Conservation (phyloP, 2,329 filamentous ascomycete species). For the Ascochyta lentis region DNA sequence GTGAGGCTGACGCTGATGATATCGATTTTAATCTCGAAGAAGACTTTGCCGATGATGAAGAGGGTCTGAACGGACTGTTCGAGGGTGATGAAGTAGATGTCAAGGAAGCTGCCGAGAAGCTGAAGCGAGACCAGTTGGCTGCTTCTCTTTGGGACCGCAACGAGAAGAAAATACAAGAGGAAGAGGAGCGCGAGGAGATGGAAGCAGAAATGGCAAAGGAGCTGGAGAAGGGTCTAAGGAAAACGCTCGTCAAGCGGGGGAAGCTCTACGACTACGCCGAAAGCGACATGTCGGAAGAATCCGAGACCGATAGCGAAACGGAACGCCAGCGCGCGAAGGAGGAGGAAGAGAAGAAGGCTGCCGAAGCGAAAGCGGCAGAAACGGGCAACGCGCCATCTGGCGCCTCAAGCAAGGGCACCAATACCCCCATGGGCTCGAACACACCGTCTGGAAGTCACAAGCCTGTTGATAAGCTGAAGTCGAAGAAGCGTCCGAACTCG, state of each 20-base stretch:
- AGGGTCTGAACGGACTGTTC: constrained; percentile 56
- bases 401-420: constrained; percentile 72
- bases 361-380: constrained; percentile 55
- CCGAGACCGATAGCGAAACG: constrained; percentile 64
- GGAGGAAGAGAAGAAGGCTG: constrained; percentile 58
- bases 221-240: constrained; percentile 78
- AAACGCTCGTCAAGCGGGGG: constrained; percentile 83
- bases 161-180: constrained; percentile 64
- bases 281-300: constrained; percentile 60
- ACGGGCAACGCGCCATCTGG: constrained; percentile 58
- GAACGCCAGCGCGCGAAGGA: constrained; percentile 67
- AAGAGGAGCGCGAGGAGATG: constrained; percentile 70
- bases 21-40: constrained; percentile 72
- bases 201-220: constrained; percentile 73
- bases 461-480: constrained; percentile 56
- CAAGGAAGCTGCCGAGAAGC: constrained; percentile 67
- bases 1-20: constrained; percentile 66
- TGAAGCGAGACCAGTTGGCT: constrained; percentile 81
- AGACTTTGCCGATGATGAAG: constrained; percentile 85
- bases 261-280: constrained; percentile 89
- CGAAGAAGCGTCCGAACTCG: constrained; percentile 83
- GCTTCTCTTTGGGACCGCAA: constrained; percentile 82
- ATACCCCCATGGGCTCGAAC: constrained; percentile 57
- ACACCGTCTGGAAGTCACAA: constrained; percentile 59
- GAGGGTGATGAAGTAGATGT: constrained; percentile 60